Base-by-base conservation (phyloP, 2,329 filamentous ascomycete genomes). In the Ophiostoma perfectum region DNA sequence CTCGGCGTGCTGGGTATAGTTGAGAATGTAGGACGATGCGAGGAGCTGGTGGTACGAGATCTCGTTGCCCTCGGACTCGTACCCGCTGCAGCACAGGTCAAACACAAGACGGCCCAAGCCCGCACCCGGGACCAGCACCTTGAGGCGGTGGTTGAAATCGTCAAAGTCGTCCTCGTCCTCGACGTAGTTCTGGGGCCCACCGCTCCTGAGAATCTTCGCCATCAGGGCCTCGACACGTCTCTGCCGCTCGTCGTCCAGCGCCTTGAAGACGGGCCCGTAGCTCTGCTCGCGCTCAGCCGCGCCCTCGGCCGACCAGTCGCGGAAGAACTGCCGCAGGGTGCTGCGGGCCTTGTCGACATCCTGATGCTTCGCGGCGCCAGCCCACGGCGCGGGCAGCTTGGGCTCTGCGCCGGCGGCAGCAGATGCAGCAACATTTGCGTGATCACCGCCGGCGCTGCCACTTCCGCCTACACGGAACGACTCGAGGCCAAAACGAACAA, bases 1-100 rank as follows among this genome's bases (percentile, higher is more conserved):
- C 16, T 83, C 83, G 0, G 84, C 84, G 1, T 77, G 75, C 0
- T 80, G 74, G 4, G 88, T 91, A 73, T 82, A 83, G 77, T 94
- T 93, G 64, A 93, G 84, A 16, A 93, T 85, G 75, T 91, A 89
- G 0, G 85, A 86, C 5, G 91, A 96, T 1, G 92, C 92, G 69
- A 98, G 83, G n/a, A 99, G 85, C 77, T 97, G 92, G 77, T 99
- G 95, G 75, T 96, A 98, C 2, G 93, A 97, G 71, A 98, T 96
- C 78, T 99, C 91, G 75, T 97, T 98, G 41, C 94, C 94, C 77
- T 97, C 93, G 0, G 88, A 86, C 11, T 85, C 80, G 77, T 88
- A 96, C 11, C 95, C 93, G 0, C 81, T 81, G 41, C 80, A 81
- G 75, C 89, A 92, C 14, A 98, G 82, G 62, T 99, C 95, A 74